Percentiles rank a stretch among this genome's conserved stretches.
Evolutionary conservation across 768 basidiomycete genomes (phyloP).

Genomic region (Pholiota microspora): DNA sequence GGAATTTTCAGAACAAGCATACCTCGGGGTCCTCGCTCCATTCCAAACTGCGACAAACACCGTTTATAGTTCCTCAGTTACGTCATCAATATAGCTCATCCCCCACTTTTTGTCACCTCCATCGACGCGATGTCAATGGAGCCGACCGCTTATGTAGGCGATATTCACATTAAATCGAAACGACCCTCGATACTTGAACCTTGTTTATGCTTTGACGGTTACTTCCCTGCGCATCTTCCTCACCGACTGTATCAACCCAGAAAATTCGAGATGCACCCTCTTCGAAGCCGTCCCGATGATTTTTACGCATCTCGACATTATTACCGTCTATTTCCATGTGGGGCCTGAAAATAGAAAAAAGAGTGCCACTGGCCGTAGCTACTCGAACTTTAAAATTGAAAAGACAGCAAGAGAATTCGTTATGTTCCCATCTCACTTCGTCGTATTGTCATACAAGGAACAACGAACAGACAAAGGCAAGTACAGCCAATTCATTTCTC

Average conservation of each 20-base stretch:
- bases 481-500: too few species aligned
- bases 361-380: not conserved
- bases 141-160: too few species aligned
- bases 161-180: not conserved
- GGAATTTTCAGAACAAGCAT: too few species aligned
- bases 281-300: not conserved
- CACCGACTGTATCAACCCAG: not conserved
- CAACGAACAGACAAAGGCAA: too few species aligned
- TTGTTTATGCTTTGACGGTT: not conserved
- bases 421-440: too few species aligned
- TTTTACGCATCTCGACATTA: not conserved
- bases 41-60: slow-evolving; percentile 37
- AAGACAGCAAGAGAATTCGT: too few species aligned
- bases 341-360: not conserved
- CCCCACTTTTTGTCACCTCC: slow-evolving; percentile 9
- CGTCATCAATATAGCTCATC: slow-evolving; percentile 11
- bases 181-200: not conserved
- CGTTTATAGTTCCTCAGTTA: slow-evolving; percentile 3
- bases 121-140: not conserved
- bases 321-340: not conserved
- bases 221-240: not conserved
- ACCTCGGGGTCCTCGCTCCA: too few species aligned
- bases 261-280: not conserved
- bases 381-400: too few species aligned
- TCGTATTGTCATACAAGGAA: not conserved